Base-by-base conservation (phyloP, 192 early-diverging fungal genomes). In the Rhizoclosmatium globosum region DNA sequence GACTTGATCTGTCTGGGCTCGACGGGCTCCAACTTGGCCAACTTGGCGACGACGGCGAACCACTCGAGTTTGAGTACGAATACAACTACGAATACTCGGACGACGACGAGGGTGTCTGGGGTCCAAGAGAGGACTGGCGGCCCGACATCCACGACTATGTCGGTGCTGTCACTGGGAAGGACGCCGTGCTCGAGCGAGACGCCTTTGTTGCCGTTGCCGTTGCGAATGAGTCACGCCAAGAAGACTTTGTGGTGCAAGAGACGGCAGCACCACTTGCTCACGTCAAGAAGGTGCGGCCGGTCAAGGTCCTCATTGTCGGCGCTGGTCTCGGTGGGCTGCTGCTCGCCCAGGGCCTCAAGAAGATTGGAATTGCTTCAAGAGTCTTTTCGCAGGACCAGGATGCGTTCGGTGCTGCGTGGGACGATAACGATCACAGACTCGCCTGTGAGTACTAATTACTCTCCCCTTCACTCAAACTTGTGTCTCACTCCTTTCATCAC, bases 351-450 rank as follows among this genome's bases (percentile, higher is more conserved):
- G 60, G 44, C 4, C 61, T 67, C 2, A 76, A 76, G 41, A 76
- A 76, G 46, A 19, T 76, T 9, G 74, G 74, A 21, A 43, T 76
- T 19, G 64, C 64, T 7, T 43, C 74, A 11, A 38, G 64, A 60
- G 74, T 76, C 15, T 76, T 76, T 48, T 31, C 19, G 17, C 74
- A 67, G 38, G 41, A 31, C 4, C 4, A 15, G 62, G 74, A 76
- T 61, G 74, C 64, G 47, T 76, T 59, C 48, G 74, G 74, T 21
- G 74, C 74, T 21, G 64, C 62, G 11, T 67, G 64, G 64, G 48
- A 53, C 42, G 74, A 76, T 47, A 41, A 44, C 64, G 74, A 76
- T 38, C 74, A 67, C 48, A 60, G 74, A 6, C 74, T 76, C 11
- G 9, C 48, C 21, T 47, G 61, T 64, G 1, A 38, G 61, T 64